Evolutionary conservation across 116 monocot genomes (phyloP).

Genomic region (Posidonia oceanica): DNA sequence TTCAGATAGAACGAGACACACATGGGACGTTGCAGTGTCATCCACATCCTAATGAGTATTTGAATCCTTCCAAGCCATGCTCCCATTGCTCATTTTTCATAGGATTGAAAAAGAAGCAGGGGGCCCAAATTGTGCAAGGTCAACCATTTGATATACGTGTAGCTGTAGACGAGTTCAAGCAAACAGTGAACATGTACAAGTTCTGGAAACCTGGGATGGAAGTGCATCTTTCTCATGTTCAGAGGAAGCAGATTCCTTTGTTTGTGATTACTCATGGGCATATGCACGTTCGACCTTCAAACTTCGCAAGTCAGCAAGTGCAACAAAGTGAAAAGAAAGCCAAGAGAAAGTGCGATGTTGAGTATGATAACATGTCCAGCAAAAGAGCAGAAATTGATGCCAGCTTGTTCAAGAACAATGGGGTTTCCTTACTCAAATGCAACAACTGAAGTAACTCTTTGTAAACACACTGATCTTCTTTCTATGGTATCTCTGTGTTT

Average conservation of each 20-base stretch:
- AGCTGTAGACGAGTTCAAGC: conserved; percentile 87
- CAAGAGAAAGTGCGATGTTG: too few species aligned
- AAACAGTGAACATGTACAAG: conserved; percentile 66
- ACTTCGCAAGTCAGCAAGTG: conserved; percentile 11
- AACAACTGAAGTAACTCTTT: too few species aligned
- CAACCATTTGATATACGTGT: conserved; percentile 98
- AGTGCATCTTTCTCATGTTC: conserved; percentile 83
- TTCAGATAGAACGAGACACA: conserved; percentile 97
- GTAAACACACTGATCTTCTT: too few species aligned
- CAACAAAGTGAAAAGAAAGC: too few species aligned
- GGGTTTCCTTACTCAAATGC: too few species aligned
- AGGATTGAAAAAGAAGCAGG: conserved; percentile 88
- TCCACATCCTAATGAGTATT: conserved; percentile 81
- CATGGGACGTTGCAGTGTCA: conserved; percentile 81
- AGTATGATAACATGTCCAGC: too few species aligned
- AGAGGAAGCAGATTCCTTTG: conserved; percentile 78
- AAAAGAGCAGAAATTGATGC: too few species aligned
- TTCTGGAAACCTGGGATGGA: conserved; percentile 98
- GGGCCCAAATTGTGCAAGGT: conserved; percentile 54
- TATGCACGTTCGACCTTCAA: conserved; percentile 32
- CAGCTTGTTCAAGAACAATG: too few species aligned
- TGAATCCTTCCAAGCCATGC: conserved; percentile 46
- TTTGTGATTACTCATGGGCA: conserved; percentile 88
- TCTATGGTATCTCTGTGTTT: too few species aligned
- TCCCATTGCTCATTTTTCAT: conserved; percentile 84